Percentiles rank a stretch among this genome's conserved stretches.
Conservation (phyloP, 2,329 filamentous ascomycete species). For the Stachybotrys elegans region DNA sequence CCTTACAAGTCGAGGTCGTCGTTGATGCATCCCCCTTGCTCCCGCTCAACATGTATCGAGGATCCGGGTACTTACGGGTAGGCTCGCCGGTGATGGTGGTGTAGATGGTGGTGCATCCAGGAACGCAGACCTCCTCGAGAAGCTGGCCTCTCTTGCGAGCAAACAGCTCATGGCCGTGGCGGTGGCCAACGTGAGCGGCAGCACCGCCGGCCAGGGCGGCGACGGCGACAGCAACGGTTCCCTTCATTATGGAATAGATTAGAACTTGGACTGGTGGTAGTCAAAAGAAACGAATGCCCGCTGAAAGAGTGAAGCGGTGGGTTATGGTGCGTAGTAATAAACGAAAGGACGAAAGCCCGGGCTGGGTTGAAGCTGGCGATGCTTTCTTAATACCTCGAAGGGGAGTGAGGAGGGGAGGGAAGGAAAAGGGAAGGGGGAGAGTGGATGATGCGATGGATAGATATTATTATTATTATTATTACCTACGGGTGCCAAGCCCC, state of each 20-base stretch:
- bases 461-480: constrained; percentile 36
- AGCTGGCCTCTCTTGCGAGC: constrained; percentile 36
- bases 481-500: constrained; percentile 6
- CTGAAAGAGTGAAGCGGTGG: constrained; percentile 83
- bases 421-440: constrained; percentile 28
- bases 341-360: constrained; percentile 45
- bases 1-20: too few relatives aligned
- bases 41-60: background rate
- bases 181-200: constrained; percentile 52
- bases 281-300: constrained; percentile 68
- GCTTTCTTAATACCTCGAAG: constrained; percentile 48
- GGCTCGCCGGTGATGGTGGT: constrained; percentile 64
- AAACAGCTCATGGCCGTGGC: constrained; percentile 59
- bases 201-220: constrained; percentile 53
- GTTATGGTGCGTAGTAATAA: constrained; percentile 30
- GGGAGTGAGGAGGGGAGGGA: constrained; percentile 27
- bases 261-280: too few relatives aligned
- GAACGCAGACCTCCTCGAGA: constrained; percentile 45
- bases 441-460: constrained; percentile 26
- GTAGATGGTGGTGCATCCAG: constrained; percentile 69
- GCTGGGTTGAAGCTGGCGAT: constrained; percentile 32
- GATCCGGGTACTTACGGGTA: constrained; percentile 53
- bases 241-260: constrained; percentile 77
- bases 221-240: constrained; percentile 60
- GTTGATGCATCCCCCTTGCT: background rate